These are phyloP conservation scores for Aspergillus caelatus DNA, from an alignment of 2,329 filamentous ascomycete species.

Conservation along the genomic window DNA sequence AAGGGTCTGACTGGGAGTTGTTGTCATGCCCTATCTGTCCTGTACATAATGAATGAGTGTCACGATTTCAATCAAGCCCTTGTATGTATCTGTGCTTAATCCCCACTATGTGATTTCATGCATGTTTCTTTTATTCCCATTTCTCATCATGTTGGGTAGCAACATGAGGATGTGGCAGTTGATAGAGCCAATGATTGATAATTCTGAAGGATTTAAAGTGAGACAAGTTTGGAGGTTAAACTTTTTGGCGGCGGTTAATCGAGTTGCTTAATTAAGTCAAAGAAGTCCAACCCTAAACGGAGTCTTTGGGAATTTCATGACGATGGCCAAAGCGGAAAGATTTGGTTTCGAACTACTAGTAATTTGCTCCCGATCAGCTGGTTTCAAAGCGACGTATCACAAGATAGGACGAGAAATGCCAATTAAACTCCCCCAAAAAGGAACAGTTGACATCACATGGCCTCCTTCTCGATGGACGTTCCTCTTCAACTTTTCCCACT, in stretches of 20 bases:
- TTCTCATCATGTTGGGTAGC: neutral
- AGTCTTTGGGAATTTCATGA: no score
- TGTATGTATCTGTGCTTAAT: constrained; percentile 9
- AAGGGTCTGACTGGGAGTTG: constrained; percentile 32
- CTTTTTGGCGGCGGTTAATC: neutral
- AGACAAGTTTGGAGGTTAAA: neutral
- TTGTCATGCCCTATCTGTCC: constrained; percentile 31
- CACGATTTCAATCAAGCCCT: neutral
- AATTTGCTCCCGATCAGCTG: neutral
- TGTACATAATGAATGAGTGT: constrained; percentile 40
- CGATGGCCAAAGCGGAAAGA: no score
- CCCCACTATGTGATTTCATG: neutral
- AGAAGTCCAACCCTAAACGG: neutral
- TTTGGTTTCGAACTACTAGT: neutral
- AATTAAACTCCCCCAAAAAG: neutral
- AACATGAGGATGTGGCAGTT: no score
- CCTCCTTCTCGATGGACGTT: no score
- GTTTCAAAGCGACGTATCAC: neutral
- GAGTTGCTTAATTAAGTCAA: neutral
- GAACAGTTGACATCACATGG: neutral
- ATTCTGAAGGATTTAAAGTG: neutral
- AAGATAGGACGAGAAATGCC: neutral
- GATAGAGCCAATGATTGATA: no score
- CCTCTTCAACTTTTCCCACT: neutral
- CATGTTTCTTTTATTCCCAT: neutral